Conservation (phyloP, 345 rosid species). For the Salix brachista region DNA sequence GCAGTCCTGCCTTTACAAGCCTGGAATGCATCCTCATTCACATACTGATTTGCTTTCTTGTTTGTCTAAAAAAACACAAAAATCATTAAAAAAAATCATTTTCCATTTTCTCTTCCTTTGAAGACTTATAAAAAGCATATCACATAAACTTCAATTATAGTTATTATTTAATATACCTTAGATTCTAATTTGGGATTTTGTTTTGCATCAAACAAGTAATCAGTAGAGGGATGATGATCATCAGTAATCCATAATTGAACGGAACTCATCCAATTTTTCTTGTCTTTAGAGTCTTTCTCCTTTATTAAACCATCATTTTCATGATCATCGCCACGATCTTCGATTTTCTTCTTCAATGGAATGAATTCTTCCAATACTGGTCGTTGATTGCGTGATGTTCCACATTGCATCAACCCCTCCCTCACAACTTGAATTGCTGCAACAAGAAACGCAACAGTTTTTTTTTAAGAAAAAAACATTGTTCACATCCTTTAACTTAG, state of each 20-base stretch:
- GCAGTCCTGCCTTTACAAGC: slow-evolving; percentile 30
- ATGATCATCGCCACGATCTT: slow-evolving; percentile 8
- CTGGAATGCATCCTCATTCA: slow-evolving; percentile 28
- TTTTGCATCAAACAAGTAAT: slow-evolving; percentile 25
- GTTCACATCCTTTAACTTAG: not conserved
- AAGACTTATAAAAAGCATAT: not conserved
- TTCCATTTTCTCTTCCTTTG: not conserved
- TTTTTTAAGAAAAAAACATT: not conserved
- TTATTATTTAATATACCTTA: slow-evolving; percentile 30
- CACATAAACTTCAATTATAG: not conserved
- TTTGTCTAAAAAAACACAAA: slow-evolving; percentile 32
- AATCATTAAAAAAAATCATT: not conserved
- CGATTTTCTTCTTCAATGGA: slow-evolving; percentile 41
- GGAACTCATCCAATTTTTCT: slow-evolving; percentile 66
- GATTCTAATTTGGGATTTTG: slow-evolving; percentile 35
- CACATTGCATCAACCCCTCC: slow-evolving; percentile 42
- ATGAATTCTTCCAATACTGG: slow-evolving; percentile 75
- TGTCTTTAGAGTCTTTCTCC: slow-evolving; percentile 47
- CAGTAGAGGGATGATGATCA: slow-evolving; percentile 17
- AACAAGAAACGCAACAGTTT: slow-evolving; percentile 10
- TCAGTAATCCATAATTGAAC: slow-evolving; percentile 60
- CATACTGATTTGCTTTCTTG: slow-evolving; percentile 30
- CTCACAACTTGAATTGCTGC: slow-evolving; percentile 64
- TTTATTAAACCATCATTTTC: slow-evolving; percentile 20
- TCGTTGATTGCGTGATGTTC: slow-evolving; percentile 36